A percentile compares a stretch with the other conserved stretches of the same genome.
Evolutionary conservation across 2,329 filamentous ascomycete species (phyloP).

Genomic region (Stagonosporopsis cucurbitacearum): DNA sequence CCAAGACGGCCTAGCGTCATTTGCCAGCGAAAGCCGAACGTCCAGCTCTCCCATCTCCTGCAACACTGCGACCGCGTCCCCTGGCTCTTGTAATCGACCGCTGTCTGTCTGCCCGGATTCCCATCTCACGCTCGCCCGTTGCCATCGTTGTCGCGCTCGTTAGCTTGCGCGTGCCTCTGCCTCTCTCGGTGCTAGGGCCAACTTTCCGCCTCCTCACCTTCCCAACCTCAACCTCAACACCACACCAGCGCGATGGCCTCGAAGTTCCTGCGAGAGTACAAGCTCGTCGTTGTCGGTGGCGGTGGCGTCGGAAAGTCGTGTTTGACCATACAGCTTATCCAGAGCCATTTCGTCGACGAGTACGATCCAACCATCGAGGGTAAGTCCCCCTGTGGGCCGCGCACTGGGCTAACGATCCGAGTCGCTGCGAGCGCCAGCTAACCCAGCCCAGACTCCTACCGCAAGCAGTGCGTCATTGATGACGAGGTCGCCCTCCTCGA

Average conservation of each 20-base stretch:
- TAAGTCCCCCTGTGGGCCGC: conserved; percentile 50
- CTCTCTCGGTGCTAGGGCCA: conserved; percentile 18
- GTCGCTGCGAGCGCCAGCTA: background rate
- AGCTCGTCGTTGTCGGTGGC: conserved; percentile 88
- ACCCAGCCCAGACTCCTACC: conserved; percentile 81
- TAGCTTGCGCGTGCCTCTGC: conserved; percentile 21
- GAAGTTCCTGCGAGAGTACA: conserved; percentile 61
- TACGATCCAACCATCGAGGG: conserved; percentile 99
- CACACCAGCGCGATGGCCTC: conserved; percentile 33
- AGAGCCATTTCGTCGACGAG: conserved; percentile 97
- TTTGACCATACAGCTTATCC: conserved; percentile 84
- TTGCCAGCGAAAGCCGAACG: conserved; percentile 14
- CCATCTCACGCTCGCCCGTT: conserved; percentile 10
- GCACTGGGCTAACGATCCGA: background rate
- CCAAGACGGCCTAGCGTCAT: conserved; percentile 1
- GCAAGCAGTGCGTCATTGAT: conserved; percentile 99
- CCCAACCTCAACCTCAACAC: conserved; percentile 17
- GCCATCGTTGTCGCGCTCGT: conserved; percentile 28
- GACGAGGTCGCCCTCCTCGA: conserved; percentile 97
- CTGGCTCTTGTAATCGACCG: conserved; percentile 11
- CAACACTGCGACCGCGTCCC: conserved; percentile 14
- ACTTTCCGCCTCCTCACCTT: conserved; percentile 18
- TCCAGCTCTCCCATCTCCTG: conserved; percentile 15
- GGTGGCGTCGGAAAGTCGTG: conserved; percentile 99
- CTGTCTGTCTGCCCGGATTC: conserved; percentile 5